phyloP scores from a whole-genome alignment of 2,329 filamentous ascomycete genomes.

The Cadophora luteo-olivacea region DNA sequence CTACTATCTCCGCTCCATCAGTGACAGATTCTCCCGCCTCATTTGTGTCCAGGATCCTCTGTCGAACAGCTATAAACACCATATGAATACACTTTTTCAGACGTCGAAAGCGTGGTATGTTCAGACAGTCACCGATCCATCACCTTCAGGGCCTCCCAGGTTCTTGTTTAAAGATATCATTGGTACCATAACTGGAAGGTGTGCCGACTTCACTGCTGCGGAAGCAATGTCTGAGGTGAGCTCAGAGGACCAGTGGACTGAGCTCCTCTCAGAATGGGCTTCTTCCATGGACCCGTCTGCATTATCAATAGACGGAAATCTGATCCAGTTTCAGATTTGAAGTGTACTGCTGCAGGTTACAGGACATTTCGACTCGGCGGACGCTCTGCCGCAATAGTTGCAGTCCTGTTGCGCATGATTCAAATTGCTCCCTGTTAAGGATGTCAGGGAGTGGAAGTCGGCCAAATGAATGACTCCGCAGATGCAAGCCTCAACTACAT shows the following conservation, averaged over 20 bases:
- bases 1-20: slow-evolving; percentile 33
- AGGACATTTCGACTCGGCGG: background rate
- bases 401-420: background rate
- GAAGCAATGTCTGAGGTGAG: background rate
- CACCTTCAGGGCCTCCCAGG: slow-evolving; percentile 43
- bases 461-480: background rate
- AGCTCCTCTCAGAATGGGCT: slow-evolving; percentile 23
- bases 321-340: slow-evolving; percentile 5
- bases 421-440: background rate
- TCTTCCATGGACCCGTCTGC: slow-evolving; percentile 13
- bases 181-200: slow-evolving; percentile 26
- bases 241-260: slow-evolving; percentile 23
- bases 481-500: background rate
- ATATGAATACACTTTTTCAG: slow-evolving; percentile 25
- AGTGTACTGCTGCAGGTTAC: background rate
- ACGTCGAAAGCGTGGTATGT: slow-evolving; percentile 28
- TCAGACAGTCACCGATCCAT: slow-evolving; percentile 18
- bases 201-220: slow-evolving; percentile 23
- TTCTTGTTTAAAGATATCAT: slow-evolving; percentile 26
- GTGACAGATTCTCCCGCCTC: slow-evolving; percentile 18
- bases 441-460: background rate
- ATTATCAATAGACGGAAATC: background rate
- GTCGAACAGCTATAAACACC: slow-evolving; percentile 24
- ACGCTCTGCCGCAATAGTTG: background rate
- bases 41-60: slow-evolving; percentile 11